phyloP scores from a whole-genome alignment of 2,329 filamentous ascomycete genomes.

The Huntiella moniliformis region DNA sequence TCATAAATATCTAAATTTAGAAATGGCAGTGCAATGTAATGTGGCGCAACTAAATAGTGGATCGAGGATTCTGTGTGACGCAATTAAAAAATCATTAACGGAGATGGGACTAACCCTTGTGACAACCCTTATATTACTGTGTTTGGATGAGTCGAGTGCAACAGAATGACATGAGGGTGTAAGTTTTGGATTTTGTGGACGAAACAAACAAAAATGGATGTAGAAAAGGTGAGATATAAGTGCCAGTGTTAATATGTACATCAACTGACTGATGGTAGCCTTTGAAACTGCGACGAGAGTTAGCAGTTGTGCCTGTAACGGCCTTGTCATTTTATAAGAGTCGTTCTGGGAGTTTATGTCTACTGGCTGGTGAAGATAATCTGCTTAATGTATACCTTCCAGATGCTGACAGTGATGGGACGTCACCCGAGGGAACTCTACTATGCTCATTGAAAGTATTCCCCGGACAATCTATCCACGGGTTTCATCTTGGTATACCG shows the following conservation, averaged over 20 bases:
- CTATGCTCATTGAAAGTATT: conserved; percentile 36
- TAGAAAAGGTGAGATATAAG: too few species aligned
- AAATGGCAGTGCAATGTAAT: too few species aligned
- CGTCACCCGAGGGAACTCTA: conserved; percentile 13
- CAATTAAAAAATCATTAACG: too few species aligned
- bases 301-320: conserved; percentile 32
- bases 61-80: too few species aligned
- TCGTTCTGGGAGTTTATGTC: conserved; percentile 19
- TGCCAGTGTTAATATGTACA: too few species aligned
- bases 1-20: too few species aligned
- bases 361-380: conserved; percentile 43
- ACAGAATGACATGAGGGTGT: too few species aligned
- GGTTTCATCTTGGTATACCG: conserved; percentile 32
- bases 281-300: conserved; percentile 10
- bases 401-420: conserved; percentile 15
- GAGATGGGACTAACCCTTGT: too few species aligned
- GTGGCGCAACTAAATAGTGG: too few species aligned
- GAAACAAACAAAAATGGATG: too few species aligned
- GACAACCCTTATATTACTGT: too few species aligned
- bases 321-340: conserved; percentile 33
- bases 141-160: not conserved
- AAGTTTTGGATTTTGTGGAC: too few species aligned
- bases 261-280: not conserved
- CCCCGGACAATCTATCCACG: conserved; percentile 52
- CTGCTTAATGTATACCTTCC: conserved; percentile 32